A percentile compares a stretch with the other conserved stretches of the same genome.
Evolutionary conservation across 1,284 basidiomycete species (phyloP).

Genomic region (Puccinia horiana): DNA sequence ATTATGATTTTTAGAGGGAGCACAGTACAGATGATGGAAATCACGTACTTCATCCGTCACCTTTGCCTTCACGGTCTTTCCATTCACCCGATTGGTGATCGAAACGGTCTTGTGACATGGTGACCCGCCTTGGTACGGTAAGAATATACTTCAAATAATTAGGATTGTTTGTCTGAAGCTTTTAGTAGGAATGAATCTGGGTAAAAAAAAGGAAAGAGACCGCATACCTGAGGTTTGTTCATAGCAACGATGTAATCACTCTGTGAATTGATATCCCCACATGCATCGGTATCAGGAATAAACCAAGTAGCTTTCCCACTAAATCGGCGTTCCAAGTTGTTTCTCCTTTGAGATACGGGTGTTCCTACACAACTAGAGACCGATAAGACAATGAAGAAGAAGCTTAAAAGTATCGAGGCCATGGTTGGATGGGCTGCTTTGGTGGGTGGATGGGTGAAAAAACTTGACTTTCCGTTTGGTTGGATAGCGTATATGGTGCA

Average conservation of each 20-base stretch:
- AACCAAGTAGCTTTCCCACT: conserved; percentile 35
- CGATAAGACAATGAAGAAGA: not conserved
- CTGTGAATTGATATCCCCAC: conserved; percentile 13
- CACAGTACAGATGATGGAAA: too few relatives aligned
- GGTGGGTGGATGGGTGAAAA: not conserved
- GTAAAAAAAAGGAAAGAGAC: not conserved
- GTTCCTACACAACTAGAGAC: not conserved
- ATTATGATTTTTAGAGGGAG: too few relatives aligned
- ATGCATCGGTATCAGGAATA: conserved; percentile 24
- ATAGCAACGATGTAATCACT: conserved; percentile 37
- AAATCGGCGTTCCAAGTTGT: not conserved
- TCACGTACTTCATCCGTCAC: conserved; percentile 29
- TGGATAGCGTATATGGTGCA: not conserved
- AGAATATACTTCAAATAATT: not conserved
- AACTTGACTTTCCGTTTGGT: not conserved
- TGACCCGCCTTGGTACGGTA: conserved; percentile 13
- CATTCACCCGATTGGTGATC: conserved; percentile 14
- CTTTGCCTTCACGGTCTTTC: conserved; percentile 17
- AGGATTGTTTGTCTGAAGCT: not conserved
- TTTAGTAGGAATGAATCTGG: not conserved
- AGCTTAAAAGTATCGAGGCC: not conserved
- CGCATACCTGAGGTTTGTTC: conserved; percentile 19
- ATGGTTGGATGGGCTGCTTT: not conserved
- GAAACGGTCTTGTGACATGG: conserved; percentile 28
- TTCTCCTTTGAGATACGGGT: not conserved